Conservation (phyloP, 2,329 filamentous ascomycete species). For the Cyphellophora europaea region DNA sequence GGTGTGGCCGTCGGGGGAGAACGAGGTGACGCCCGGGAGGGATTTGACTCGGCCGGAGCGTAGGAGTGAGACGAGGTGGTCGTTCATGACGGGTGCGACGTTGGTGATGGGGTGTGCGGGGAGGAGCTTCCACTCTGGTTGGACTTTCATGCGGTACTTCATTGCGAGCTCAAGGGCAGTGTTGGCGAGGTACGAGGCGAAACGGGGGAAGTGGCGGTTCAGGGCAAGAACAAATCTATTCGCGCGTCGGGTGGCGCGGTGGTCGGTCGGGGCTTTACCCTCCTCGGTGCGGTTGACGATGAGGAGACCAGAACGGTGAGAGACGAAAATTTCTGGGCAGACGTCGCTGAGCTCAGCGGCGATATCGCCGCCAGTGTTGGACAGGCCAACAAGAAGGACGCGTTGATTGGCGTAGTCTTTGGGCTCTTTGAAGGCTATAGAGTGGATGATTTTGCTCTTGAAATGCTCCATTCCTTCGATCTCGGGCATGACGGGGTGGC, state of each 20-base stretch:
- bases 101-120: constrained; percentile 21
- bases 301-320: constrained; percentile 10
- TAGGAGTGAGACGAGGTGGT: constrained; percentile 21
- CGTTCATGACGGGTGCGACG: constrained; percentile 22
- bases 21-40: constrained; percentile 17
- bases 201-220: not conserved
- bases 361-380: constrained; percentile 16
- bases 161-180: not conserved
- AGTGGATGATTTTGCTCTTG: constrained; percentile 18
- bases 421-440: constrained; percentile 21
- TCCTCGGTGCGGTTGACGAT: constrained; percentile 4
- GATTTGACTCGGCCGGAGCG: constrained; percentile 21
- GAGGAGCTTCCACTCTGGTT: constrained; percentile 18
- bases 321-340: constrained; percentile 10
- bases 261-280: not conserved
- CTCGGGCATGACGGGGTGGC: constrained; percentile 13
- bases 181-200: not conserved
- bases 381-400: constrained; percentile 10
- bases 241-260: not conserved
- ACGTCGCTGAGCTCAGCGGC: constrained; percentile 11
- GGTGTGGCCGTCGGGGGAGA: constrained; percentile 1
- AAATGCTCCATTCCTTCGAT: constrained; percentile 16
- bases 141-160: constrained; percentile 3
- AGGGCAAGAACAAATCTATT: not conserved
- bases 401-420: constrained; percentile 23